phyloP scores from a whole-genome alignment of 2,329 filamentous ascomycete species.

The Aphanoascus verrucosus region DNA sequence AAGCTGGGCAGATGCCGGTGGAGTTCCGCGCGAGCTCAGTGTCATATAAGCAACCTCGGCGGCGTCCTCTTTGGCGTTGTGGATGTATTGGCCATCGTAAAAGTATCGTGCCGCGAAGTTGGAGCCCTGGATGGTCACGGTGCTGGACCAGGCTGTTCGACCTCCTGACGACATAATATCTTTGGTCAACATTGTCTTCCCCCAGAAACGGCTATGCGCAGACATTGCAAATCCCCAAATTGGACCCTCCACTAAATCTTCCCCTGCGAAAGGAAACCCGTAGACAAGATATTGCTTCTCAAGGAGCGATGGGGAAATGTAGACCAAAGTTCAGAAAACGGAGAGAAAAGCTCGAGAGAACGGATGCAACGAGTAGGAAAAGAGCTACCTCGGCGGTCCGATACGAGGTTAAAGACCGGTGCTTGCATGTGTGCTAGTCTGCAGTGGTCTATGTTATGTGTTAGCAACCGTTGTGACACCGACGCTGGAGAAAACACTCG shows the following conservation, averaged over 20 bases:
- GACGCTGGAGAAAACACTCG: conserved; percentile 16
- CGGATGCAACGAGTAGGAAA: conserved; percentile 3
- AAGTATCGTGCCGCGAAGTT: conserved; percentile 66
- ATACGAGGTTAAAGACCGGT: conserved; percentile 60
- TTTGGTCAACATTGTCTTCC: conserved; percentile 4
- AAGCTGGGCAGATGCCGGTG: conserved; percentile 13
- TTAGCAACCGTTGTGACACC: conserved; percentile 13
- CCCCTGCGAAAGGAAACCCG: conserved; percentile 20
- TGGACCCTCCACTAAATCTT: conserved; percentile 16
- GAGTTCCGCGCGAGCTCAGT: conserved; percentile 23
- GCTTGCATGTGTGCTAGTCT: conserved; percentile 42
- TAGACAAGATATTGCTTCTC: neutral
- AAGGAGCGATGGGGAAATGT: neutral
- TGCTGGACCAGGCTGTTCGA: conserved; percentile 81
- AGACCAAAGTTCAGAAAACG: conserved; percentile 21
- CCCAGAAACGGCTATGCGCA: neutral
- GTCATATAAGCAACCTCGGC: conserved; percentile 57
- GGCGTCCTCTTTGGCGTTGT: conserved; percentile 86
- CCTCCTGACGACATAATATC: conserved; percentile 29
- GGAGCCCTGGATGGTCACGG: conserved; percentile 58
- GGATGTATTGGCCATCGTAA: conserved; percentile 81
- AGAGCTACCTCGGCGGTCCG: conserved; percentile 58
- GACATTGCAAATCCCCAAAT: conserved; percentile 14
- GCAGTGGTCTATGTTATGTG: conserved; percentile 46
- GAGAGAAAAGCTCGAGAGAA: conserved; percentile 14